Evolutionary conservation across 306 rosid species (phyloP), one percentile per base, ranked within the genome.

Genomic region (Quercus suber): DNA sequence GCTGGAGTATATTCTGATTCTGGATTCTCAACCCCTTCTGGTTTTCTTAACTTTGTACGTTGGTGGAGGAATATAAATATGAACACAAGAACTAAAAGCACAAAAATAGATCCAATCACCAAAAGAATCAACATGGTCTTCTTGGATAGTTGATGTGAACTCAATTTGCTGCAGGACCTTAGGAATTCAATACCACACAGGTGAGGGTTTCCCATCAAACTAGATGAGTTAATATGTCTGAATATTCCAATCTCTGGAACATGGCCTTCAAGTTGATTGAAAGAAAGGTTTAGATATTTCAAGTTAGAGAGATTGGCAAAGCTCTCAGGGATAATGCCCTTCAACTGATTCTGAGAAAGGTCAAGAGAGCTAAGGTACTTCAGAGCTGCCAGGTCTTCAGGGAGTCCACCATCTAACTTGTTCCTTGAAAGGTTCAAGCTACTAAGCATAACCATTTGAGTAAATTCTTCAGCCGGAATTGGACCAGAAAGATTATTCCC

Each of bases 361-460:
- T 94, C 98, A 2, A 92, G 75, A 73, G 90, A 88, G 79, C 37
- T 84, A 43, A 94, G 88, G 55, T 83, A 83, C 85, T 89, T 77
- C 81, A 90, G 81, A 73, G 70, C 80, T 73, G 89, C 78, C 72
- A 92, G 81, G 18, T 25, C 81, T 72, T 81, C 87, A 3, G 92
- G 92, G 73, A 92, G 83, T 83, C 83, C 84, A 60, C 97, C 96
- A 1, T 86, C 89, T 63, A 94, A 80, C 64, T 83, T 88, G 73
- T 94, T 94, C 74, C 89, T 83, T 61, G 97, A 90, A 65, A 94
- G 92, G 83, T 94, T 89, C 83, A 94, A 86, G 87, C 75, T 85
- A 68, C 80, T 68, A 81, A 94, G 89, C 81, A 78, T 33, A 85
- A 82, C 83, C 88, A 86, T 85, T 17, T 31, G 76, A 73, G 75